Evolutionary conservation across 2,329 filamentous ascomycete species (phyloP).

Genomic region (Trichoderma sp.): DNA sequence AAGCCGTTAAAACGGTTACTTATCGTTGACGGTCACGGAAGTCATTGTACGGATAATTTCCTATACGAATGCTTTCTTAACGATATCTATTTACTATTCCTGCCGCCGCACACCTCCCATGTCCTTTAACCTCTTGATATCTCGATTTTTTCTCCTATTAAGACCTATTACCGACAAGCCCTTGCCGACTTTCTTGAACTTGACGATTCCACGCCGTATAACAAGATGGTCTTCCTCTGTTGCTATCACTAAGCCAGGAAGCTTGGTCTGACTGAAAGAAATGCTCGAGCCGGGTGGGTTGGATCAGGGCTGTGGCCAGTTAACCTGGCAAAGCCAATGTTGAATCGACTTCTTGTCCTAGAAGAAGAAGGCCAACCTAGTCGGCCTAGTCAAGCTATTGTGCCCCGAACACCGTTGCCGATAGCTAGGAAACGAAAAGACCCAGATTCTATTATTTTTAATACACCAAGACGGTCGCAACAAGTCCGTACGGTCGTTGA

Average conservation of each 20-base stretch:
- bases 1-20: background rate
- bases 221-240: background rate
- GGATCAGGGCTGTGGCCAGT: background rate
- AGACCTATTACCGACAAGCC: background rate
- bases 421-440: background rate
- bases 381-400: background rate
- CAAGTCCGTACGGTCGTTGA: background rate
- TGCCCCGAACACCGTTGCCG: background rate
- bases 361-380: background rate
- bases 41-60: slow-evolving; percentile 18
- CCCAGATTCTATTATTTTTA: background rate
- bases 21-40: slow-evolving; percentile 18
- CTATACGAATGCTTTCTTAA: slow-evolving; percentile 10
- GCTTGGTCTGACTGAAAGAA: background rate
- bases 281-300: background rate
- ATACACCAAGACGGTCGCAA: background rate
- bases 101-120: background rate
- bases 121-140: slow-evolving; percentile 10
- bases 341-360: background rate
- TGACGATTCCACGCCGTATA: background rate
- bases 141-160: slow-evolving; percentile 1
- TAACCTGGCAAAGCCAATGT: background rate
- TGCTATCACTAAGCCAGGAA: background rate
- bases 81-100: slow-evolving; percentile 5
- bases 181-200: background rate